These are phyloP conservation scores for Alternaria sp. DNA, from an alignment of 2,329 filamentous ascomycete species.

Conservation along the genomic window DNA sequence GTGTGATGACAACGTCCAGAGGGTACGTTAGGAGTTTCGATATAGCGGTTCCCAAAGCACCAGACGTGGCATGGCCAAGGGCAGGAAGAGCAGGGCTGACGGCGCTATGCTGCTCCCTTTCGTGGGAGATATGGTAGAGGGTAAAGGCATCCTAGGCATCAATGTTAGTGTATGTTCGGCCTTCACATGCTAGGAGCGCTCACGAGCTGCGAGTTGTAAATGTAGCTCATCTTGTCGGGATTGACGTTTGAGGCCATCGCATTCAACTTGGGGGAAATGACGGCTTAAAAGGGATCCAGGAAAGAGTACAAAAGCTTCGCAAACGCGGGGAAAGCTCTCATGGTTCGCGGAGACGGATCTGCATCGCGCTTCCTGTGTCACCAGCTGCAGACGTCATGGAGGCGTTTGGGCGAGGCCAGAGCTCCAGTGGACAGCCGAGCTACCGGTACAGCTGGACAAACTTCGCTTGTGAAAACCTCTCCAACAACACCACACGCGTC, in stretches of 20 bases:
- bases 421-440: slow-evolving; percentile 31
- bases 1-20: slow-evolving; percentile 80
- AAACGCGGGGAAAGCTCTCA: slow-evolving; percentile 37
- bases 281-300: slow-evolving; percentile 2
- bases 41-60: slow-evolving; percentile 78
- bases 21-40: slow-evolving; percentile 83
- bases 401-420: slow-evolving; percentile 22
- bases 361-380: slow-evolving; percentile 26
- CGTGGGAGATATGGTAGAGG: slow-evolving; percentile 54
- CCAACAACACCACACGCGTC: slow-evolving; percentile 9
- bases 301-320: slow-evolving; percentile 8
- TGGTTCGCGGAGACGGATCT: slow-evolving; percentile 31
- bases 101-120: slow-evolving; percentile 40
- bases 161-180: slow-evolving; percentile 6
- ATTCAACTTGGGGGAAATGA: background rate
- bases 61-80: slow-evolving; percentile 81
- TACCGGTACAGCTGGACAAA: slow-evolving; percentile 8
- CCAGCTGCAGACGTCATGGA: slow-evolving; percentile 35
- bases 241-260: slow-evolving; percentile 19
- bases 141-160: slow-evolving; percentile 52
- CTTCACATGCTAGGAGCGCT: slow-evolving; percentile 13
- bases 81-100: slow-evolving; percentile 69
- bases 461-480: slow-evolving; percentile 29
- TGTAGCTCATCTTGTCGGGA: slow-evolving; percentile 39
- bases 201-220: slow-evolving; percentile 58